phyloP scores from a whole-genome alignment of 2,329 filamentous ascomycete genomes.

The Akanthomyces dipterigenus region DNA sequence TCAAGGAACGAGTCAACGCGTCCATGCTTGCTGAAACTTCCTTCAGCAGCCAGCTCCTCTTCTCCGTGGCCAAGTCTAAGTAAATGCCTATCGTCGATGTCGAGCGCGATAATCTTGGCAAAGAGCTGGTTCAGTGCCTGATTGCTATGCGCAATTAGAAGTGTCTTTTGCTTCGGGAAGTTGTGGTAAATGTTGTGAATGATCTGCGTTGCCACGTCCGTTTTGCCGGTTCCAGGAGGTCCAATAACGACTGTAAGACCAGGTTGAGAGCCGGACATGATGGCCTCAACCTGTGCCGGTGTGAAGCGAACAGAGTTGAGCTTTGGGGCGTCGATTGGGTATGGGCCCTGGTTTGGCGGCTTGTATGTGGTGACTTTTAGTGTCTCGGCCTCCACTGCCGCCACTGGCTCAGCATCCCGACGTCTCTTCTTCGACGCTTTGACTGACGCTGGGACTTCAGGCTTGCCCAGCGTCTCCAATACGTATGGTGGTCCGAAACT shows the following conservation, averaged over 20 bases:
- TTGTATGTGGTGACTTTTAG: slow-evolving; percentile 86
- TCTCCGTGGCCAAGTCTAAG: slow-evolving; percentile 90
- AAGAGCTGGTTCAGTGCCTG: slow-evolving; percentile 97
- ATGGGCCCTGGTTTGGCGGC: slow-evolving; percentile 81
- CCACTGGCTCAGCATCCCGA: slow-evolving; percentile 63
- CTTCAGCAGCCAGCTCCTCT: slow-evolving; percentile 81
- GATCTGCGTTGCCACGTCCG: slow-evolving; percentile 97
- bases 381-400: slow-evolving; percentile 56
- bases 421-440: slow-evolving; percentile 81
- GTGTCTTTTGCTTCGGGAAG: slow-evolving; percentile 84
- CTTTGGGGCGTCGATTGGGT: slow-evolving; percentile 76
- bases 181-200: slow-evolving; percentile 99
- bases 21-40: slow-evolving; percentile 88
- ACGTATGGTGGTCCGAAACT: slow-evolving; percentile 87
- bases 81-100: slow-evolving; percentile 92
- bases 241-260: slow-evolving; percentile 91
- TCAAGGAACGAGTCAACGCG: slow-evolving; percentile 93
- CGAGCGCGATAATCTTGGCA: slow-evolving; percentile 91
- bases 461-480: slow-evolving; percentile 58
- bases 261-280: slow-evolving; percentile 88
- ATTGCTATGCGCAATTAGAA: slow-evolving; percentile 94
- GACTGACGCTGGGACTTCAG: slow-evolving; percentile 40
- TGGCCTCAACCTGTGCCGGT: slow-evolving; percentile 82
- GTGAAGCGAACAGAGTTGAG: slow-evolving; percentile 84
- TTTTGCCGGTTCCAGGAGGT: slow-evolving; percentile 94